Base-by-base conservation (phyloP, 164 flowering plant species). In the Stephania cephalantha region DNA sequence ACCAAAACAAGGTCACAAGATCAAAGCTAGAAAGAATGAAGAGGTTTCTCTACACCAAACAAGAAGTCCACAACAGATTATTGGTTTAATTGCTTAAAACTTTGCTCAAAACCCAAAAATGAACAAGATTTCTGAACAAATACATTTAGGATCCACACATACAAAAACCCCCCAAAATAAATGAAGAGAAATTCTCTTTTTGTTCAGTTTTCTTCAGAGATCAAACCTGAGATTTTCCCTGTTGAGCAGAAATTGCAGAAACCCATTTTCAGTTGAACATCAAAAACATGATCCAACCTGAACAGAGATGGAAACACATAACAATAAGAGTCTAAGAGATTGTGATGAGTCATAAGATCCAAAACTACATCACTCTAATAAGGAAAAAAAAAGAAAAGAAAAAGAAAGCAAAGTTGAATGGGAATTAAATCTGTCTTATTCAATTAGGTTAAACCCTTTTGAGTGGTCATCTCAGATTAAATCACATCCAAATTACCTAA, bases 171-270 rank as follows among this genome's bases (percentile, higher is more conserved):
- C 7, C 10, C 29, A 67, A 67, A 67, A 35, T 35, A 35, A 35
- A 35, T 2, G 42, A 35, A 67, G 64, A 67, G 35, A 67, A 35
- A 67, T 22, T 3, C 29, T 20, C 18, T 67, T 67, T 65, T 30
- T 67, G n/a, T 12, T n/a, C 64, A 58, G 69, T 30, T 67, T 31
- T 67, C 18, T 29, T 29, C 69, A 67, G 6, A 17, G 69, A 67
- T 29, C 69, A 29, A 30, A 67, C 69, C 69, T 67, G 69, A 67
- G 42, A 30, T 67, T 67, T 45, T 67, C 35, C 42, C 42, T 35
- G 44, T 31, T 67, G 69, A 31, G 12, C 42, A 31, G 15, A 29
- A 67, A 20, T 9, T 31, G 35, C 68, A 65, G 29, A 65, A 30
- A 22, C 68, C 68, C 3, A 9, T 10, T 44, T 67, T 67, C 45